Percentiles rank a stretch among this genome's conserved stretches.
phyloP scores from a whole-genome alignment of 768 basidiomycete genomes.

The Pleurotus platypus region DNA sequence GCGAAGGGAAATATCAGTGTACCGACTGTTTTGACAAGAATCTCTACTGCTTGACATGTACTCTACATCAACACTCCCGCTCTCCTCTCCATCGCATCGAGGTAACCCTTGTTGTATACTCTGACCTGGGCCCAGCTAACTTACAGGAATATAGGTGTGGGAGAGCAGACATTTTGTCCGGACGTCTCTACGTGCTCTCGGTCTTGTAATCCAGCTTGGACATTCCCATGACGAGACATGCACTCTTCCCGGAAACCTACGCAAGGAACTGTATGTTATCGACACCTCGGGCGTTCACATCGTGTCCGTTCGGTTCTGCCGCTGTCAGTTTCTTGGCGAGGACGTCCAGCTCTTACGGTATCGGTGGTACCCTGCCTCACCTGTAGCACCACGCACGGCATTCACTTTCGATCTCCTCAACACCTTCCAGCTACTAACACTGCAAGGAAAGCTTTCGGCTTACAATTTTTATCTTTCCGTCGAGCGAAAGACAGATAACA shows the following conservation, averaged over 20 bases:
- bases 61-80: no score
- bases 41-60: no score
- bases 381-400: slow-evolving; percentile 19
- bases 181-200: not conserved
- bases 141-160: not conserved
- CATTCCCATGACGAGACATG: not conserved
- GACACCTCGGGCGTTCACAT: slow-evolving; percentile 26
- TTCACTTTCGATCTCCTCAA: slow-evolving; percentile 20
- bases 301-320: slow-evolving; percentile 27
- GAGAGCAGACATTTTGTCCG: slow-evolving; percentile 4
- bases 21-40: no score
- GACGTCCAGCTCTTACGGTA: slow-evolving; percentile 23
- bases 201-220: slow-evolving; percentile 8
- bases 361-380: slow-evolving; percentile 28
- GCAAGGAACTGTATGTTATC: slow-evolving; percentile 26
- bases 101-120: no score
- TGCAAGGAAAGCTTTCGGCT: slow-evolving; percentile 23
- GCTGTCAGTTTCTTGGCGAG: slow-evolving; percentile 15
- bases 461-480: slow-evolving; percentile 28
- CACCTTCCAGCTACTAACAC: slow-evolving; percentile 20
- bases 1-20: no score
- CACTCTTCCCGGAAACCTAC: not conserved
- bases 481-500: slow-evolving; percentile 20
- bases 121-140: no score
- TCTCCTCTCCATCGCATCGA: no score